Conservation (phyloP, 257 asterid genomes). For the Anisodus acutangulus region DNA sequence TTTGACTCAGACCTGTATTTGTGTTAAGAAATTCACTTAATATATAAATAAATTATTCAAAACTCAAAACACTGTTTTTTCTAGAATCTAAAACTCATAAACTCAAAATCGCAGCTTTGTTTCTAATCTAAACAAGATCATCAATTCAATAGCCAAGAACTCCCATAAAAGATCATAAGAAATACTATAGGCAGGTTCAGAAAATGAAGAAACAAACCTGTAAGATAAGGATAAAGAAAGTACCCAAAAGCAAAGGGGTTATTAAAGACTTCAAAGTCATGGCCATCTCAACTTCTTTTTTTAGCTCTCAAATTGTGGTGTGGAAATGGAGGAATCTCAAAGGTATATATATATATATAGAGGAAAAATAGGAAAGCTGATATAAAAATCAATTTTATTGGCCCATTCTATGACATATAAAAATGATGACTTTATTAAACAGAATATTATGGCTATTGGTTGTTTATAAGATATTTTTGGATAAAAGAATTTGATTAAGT, state of each 20-base stretch:
- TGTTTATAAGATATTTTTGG: neutral
- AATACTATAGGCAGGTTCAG: neutral
- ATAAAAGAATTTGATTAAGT: neutral
- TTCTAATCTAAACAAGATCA: neutral
- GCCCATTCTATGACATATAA: slow-evolving; percentile 6
- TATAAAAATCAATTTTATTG: neutral
- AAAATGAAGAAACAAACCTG: slow-evolving; percentile 15
- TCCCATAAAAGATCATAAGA: neutral
- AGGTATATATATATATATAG: neutral
- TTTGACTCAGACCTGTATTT: too few relatives aligned
- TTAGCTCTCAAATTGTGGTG: neutral
- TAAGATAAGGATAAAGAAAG: slow-evolving; percentile 15
- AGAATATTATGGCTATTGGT: neutral
- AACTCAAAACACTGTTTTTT: too few relatives aligned
- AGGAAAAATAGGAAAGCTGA: neutral
- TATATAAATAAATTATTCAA: too few relatives aligned
- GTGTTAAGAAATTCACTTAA: too few relatives aligned
- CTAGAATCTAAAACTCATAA: neutral
- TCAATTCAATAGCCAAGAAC: neutral
- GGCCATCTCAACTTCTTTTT: neutral
- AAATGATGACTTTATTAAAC: neutral
- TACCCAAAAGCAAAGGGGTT: neutral
- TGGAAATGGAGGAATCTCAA: neutral
- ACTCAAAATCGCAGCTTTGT: neutral
- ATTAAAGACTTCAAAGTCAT: neutral